phyloP scores from a whole-genome alignment of 371 early-diverging fungal species.

The Lichtheimia corymbifera region DNA sequence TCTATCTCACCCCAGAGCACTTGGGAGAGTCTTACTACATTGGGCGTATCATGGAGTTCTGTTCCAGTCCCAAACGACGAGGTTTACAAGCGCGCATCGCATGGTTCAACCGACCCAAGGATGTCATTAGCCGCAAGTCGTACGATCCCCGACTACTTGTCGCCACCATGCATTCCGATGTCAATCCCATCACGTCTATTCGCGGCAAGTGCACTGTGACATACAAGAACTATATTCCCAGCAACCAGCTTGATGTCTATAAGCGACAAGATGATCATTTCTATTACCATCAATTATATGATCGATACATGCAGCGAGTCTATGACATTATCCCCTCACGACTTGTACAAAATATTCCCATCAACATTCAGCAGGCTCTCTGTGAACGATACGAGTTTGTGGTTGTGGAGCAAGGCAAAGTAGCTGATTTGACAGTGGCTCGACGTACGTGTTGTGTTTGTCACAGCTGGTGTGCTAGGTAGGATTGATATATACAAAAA shows the following conservation, averaged over 20 bases:
- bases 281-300: constrained; percentile 84
- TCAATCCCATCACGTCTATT: constrained; percentile 81
- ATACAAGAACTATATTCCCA: constrained; percentile 68
- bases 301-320: constrained; percentile 84
- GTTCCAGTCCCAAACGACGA: constrained; percentile 46
- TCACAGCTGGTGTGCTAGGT: constrained; percentile 75
- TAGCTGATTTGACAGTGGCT: constrained; percentile 70
- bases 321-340: constrained; percentile 85
- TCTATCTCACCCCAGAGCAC: constrained; percentile 76
- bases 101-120: constrained; percentile 84
- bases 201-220: constrained; percentile 77
- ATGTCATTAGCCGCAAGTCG: constrained; percentile 69
- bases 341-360: constrained; percentile 78
- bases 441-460: constrained; percentile 78
- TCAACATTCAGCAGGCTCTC: constrained; percentile 67
- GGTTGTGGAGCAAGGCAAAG: constrained; percentile 81
- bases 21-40: constrained; percentile 79
- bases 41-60: constrained; percentile 84
- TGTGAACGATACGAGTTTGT: constrained; percentile 74
- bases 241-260: constrained; percentile 59
- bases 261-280: constrained; percentile 67
- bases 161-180: constrained; percentile 89
- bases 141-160: constrained; percentile 76
- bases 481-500: constrained; percentile 13
- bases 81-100: constrained; percentile 68